Percentiles rank a stretch among this genome's conserved stretches.
These are phyloP conservation scores for Ceratocystiopsis minuta DNA, from an alignment of 2,329 filamentous ascomycete genomes.

Conservation along the genomic window DNA sequence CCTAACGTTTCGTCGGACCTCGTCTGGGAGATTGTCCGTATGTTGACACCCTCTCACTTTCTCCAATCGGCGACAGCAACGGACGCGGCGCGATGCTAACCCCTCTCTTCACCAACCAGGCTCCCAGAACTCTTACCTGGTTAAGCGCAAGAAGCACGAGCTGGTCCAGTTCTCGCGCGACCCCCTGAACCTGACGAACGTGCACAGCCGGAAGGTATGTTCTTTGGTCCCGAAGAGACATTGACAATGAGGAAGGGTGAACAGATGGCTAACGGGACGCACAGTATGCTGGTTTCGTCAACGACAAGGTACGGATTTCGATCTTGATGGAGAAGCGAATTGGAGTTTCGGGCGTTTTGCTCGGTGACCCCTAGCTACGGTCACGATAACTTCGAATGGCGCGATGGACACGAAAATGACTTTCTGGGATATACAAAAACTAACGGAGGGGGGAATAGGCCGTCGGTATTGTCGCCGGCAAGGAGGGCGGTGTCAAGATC, in stretches of 20 bases:
- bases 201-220: slow-evolving; percentile 72
- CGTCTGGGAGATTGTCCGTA: slow-evolving; percentile 90
- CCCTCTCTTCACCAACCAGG: slow-evolving; percentile 30
- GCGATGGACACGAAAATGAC: no score
- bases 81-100: no score
- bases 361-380: no score
- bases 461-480: slow-evolving; percentile 55
- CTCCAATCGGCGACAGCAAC: neutral
- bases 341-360: no score
- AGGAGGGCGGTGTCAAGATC: slow-evolving; percentile 66
- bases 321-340: neutral
- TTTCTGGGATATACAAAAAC: neutral
- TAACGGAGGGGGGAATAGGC: slow-evolving; percentile 35
- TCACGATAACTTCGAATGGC: no score
- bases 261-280: no score
- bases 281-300: slow-evolving; percentile 81
- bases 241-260: no score
- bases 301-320: slow-evolving; percentile 56
- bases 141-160: slow-evolving; percentile 68
- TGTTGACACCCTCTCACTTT: slow-evolving; percentile 25
- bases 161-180: slow-evolving; percentile 85
- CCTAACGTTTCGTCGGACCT: slow-evolving; percentile 76
- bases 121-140: slow-evolving; percentile 74
- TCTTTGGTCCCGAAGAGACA: no score
- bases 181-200: slow-evolving; percentile 83